A percentile compares a stretch with the other conserved stretches of the same genome.
Evolutionary conservation across 371 early-diverging fungal genomes (phyloP).

Genomic region (Syncephalastrum contaminatum): DNA sequence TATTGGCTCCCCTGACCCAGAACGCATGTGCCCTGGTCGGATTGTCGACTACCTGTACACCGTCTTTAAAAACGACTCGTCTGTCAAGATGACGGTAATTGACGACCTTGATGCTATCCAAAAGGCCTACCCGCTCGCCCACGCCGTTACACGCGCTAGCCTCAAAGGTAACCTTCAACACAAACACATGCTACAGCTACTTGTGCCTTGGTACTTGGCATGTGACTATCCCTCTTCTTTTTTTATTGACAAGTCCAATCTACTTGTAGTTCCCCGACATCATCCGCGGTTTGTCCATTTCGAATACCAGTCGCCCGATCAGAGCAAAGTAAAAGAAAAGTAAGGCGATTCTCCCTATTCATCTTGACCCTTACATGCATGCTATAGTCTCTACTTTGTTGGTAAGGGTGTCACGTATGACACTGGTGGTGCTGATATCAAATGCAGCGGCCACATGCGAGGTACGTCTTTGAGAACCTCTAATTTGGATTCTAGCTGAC

Average conservation of each 20-base stretch:
- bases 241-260: background rate
- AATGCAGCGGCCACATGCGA: conserved; percentile 82
- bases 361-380: background rate
- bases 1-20: conserved; percentile 83
- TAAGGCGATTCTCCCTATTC: conserved; percentile 31
- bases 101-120: conserved; percentile 65
- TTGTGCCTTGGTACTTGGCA: too few relatives aligned
- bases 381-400: conserved; percentile 72
- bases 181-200: background rate
- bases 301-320: conserved; percentile 77
- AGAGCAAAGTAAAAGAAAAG: conserved; percentile 78
- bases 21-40: conserved; percentile 82
- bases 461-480: conserved; percentile 28
- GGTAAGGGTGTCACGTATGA: conserved; percentile 93
- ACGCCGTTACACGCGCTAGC: conserved; percentile 81
- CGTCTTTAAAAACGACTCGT: conserved; percentile 44
- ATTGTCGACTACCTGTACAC: conserved; percentile 71
- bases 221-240: background rate
- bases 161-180: conserved; percentile 48
- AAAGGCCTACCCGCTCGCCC: conserved; percentile 82
- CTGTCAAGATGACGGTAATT: conserved; percentile 64
- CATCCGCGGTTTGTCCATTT: conserved; percentile 80
- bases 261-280: conserved; percentile 59
- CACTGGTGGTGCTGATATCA: conserved; percentile 89
- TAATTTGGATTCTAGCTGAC: background rate